Evolutionary conservation across 805 yeast species (phyloP).

Genomic region (Teunomyces tritomae): DNA sequence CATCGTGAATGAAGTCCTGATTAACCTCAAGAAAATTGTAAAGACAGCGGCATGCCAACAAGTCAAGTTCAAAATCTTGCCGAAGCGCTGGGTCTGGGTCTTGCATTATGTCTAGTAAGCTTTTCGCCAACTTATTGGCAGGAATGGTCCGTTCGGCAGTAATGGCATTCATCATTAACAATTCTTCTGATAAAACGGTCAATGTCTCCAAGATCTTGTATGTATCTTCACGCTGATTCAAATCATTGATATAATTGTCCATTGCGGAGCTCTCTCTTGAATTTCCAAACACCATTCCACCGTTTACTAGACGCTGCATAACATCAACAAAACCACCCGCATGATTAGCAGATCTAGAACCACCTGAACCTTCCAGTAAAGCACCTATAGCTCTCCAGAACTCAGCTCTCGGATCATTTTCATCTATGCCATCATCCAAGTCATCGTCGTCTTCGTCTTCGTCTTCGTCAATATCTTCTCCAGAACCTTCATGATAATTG

Average conservation of each 20-base stretch:
- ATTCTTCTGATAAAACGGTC: constrained; percentile 59
- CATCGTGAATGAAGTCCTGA: constrained; percentile 58
- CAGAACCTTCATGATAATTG: constrained; percentile 3
- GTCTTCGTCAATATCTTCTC: constrained; percentile 9
- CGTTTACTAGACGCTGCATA: constrained; percentile 31
- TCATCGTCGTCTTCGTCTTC: constrained; percentile 11
- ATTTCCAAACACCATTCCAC: constrained; percentile 20
- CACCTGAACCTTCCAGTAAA: constrained; percentile 10
- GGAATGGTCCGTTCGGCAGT: constrained; percentile 66
- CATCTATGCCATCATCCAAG: constrained; percentile 11
- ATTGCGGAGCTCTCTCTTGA: constrained; percentile 27
- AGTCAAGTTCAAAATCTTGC: constrained; percentile 74
- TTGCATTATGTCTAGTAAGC: constrained; percentile 55
- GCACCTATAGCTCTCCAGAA: constrained; percentile 27
- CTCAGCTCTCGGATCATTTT: constrained; percentile 21
- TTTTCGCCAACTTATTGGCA: constrained; percentile 49
- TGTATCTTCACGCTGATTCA: constrained; percentile 52
- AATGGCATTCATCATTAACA: constrained; percentile 66
- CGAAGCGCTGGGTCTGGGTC: constrained; percentile 46
- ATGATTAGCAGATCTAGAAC: not conserved
- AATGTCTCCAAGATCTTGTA: constrained; percentile 61
- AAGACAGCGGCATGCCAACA: constrained; percentile 80
- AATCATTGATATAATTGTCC: constrained; percentile 33
- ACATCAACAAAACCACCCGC: constrained; percentile 27
- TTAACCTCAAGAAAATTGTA: constrained; percentile 77